Conservation (phyloP, 2,329 filamentous ascomycete species). For the Zymoseptoria brevis region DNA sequence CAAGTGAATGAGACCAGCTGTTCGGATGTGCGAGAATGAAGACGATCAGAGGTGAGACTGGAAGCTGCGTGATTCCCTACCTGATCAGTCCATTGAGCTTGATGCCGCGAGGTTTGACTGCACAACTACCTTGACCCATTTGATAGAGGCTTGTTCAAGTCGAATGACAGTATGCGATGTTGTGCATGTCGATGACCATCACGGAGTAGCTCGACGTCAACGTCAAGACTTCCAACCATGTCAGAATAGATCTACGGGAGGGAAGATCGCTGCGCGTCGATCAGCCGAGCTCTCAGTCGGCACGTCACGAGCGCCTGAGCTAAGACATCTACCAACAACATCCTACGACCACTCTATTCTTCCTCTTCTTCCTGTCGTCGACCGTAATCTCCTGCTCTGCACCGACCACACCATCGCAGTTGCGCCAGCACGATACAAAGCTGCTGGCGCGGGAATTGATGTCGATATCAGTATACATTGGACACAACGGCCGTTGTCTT, state of each 20-base stretch:
- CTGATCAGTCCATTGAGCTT: not conserved
- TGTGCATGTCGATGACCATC: not conserved
- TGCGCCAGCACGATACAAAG: conserved; percentile 8
- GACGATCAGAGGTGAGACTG: not conserved
- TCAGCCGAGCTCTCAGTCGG: not conserved
- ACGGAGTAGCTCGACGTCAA: not conserved
- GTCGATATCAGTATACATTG: conserved; percentile 83
- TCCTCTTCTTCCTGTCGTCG: not conserved
- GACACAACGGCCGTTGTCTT: conserved; percentile 84
- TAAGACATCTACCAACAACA: not conserved
- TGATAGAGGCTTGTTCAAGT: not conserved
- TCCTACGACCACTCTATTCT: not conserved
- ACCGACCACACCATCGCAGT: not conserved
- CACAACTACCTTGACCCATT: not conserved
- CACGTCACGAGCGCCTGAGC: not conserved
- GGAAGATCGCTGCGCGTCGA: not conserved
- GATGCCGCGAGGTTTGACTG: not conserved
- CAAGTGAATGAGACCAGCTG: not conserved
- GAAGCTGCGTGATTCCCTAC: not conserved
- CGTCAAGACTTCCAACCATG: not conserved
- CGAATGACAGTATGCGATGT: too few species aligned
- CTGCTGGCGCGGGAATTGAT: conserved; percentile 40
- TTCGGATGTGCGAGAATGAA: not conserved
- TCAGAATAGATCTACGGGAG: not conserved
- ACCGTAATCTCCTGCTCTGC: not conserved